Evolutionary conservation across 371 early-diverging fungal genomes (phyloP).

Genomic region (Rhizomucor pusillus): DNA sequence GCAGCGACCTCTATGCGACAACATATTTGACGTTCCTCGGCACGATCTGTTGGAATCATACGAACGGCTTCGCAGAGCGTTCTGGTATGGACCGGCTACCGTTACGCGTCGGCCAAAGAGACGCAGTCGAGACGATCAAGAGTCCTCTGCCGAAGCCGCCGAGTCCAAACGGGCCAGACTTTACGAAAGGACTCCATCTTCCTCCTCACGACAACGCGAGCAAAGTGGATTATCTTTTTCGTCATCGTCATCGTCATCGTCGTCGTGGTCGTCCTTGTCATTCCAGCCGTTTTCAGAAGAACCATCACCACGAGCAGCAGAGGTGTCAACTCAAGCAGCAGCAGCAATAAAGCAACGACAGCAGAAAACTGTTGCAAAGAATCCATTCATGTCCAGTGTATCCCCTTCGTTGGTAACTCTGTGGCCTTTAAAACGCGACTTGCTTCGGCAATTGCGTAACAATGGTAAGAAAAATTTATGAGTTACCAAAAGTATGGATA

Average conservation of each 20-base stretch:
- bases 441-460: slow-evolving; percentile 2
- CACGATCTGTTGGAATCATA: background rate
- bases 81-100: background rate
- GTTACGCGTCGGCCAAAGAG: background rate
- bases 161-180: background rate
- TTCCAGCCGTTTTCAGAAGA: no score
- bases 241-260: no score
- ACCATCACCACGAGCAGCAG: no score
- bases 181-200: background rate
- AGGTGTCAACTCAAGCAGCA: no score
- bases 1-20: background rate
- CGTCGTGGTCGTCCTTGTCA: no score
- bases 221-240: background rate
- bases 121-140: no score
- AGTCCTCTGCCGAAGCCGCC: background rate
- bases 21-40: background rate
- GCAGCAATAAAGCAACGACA: no score
- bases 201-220: background rate
- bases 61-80: background rate
- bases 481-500: background rate
- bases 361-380: background rate
- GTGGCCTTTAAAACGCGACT: slow-evolving; percentile 4
- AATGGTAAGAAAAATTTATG: background rate
- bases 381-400: slow-evolving; percentile 2
- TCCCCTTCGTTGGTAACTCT: background rate